Base-by-base conservation (phyloP, 306 rosid genomes). In the Cucurbita moschata region DNA sequence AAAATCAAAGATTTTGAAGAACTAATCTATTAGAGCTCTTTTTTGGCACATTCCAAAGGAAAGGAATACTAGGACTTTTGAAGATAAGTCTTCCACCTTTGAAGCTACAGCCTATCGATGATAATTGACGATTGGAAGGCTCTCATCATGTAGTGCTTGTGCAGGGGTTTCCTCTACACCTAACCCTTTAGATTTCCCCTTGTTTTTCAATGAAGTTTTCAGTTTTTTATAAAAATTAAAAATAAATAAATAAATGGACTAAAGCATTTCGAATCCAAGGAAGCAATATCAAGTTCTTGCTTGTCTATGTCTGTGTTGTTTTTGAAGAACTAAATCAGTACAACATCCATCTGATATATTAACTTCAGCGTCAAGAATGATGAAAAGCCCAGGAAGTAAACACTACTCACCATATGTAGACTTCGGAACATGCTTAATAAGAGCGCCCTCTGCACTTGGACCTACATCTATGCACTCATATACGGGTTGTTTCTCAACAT, bases 381-480 rank as follows among this genome's bases (percentile, higher is more conserved):
- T 21, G 38, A 21, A 21, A 14, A 47, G 43, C 43, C 73, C 57
- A 47, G 43, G 6, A 49, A 47, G 51, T 0, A 81, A 78, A 59
- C 49, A 61, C 42, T 43, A 86, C 94, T 87, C 82, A 93, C 97
- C 60, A 71, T 61, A 43, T 43, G 71, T 21, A 76, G 39, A 80
- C 76, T 80, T 81, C 5, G 73, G 35, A n/a, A 50, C 54, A 43
- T 64, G 73, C 66, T 81, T 79, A 66, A 77, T 52, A 43, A 60
- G 68, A 23, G 66, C 73, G 77, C 62, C 79, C 70, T 81, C 83
- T n/a, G 58, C 43, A 77, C 77, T 81, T 77, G 94, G 88, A 80
- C 83, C 96, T 80, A 90, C 83, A 80, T 82, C 88, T 60, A 89
- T 82, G 67, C 86, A 83, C 81, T 83, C 86, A 81, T 71, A 79